Percentiles rank a stretch among this genome's conserved stretches.
These are phyloP conservation scores for Talaromyces pinophilus DNA, from an alignment of 2,329 filamentous ascomycete species.

Conservation along the genomic window DNA sequence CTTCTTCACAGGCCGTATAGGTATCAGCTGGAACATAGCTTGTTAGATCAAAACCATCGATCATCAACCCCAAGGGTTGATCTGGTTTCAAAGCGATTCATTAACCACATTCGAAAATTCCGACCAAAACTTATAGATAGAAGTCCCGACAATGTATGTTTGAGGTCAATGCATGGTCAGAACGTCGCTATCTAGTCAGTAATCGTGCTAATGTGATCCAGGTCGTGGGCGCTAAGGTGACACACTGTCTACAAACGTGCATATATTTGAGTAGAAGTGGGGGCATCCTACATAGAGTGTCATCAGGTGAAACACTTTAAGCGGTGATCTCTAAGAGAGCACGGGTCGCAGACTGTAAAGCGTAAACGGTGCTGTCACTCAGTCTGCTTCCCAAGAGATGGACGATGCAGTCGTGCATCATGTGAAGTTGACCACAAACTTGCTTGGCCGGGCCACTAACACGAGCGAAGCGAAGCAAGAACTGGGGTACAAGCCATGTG, in stretches of 20 bases:
- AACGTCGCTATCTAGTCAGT: neutral
- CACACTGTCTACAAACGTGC: neutral
- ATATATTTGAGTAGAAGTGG: neutral
- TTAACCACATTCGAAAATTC: neutral
- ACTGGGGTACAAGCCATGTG: neutral
- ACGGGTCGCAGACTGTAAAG: neutral
- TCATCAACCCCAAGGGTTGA: neutral
- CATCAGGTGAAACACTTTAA: slow-evolving; percentile 9
- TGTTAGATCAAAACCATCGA: neutral
- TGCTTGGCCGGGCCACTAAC: neutral
- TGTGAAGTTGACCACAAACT: neutral
- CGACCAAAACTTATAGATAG: neutral
- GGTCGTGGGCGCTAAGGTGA: slow-evolving; percentile 3
- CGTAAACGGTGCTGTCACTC: neutral
- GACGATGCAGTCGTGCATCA: neutral
- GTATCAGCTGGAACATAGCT: neutral
- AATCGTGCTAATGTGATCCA: neutral
- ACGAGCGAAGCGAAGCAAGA: neutral
- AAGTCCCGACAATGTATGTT: slow-evolving; percentile 3
- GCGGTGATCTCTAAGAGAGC: neutral
- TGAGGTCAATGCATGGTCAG: slow-evolving; percentile 8
- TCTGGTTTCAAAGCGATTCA: slow-evolving; percentile 3
- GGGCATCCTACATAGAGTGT: slow-evolving; percentile 1
- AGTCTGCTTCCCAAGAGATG: slow-evolving; percentile 1
- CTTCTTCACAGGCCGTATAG: neutral